Conservation (phyloP, 2,329 filamentous ascomycete genomes). For the Ascochyta viciae-villosae region DNA sequence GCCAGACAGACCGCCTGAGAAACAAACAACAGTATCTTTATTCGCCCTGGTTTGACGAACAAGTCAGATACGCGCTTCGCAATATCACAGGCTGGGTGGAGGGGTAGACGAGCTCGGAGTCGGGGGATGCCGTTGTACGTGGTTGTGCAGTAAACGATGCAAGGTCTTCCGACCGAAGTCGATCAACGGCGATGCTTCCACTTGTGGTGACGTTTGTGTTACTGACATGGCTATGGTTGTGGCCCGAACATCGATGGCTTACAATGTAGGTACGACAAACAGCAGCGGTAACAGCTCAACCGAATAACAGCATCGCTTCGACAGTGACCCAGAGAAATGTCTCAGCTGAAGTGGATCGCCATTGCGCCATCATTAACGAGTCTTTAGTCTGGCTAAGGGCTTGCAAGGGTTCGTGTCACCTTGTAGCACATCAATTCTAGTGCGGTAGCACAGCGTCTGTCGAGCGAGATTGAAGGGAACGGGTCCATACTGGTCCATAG, state of each 20-base stretch:
- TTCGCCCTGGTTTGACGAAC: slow-evolving; percentile 24
- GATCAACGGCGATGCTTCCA: slow-evolving; percentile 20
- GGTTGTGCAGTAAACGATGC: slow-evolving; percentile 30
- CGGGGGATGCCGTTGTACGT: slow-evolving; percentile 23
- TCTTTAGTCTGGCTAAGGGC: background rate
- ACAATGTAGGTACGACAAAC: slow-evolving; percentile 3
- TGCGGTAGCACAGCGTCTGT: slow-evolving; percentile 28
- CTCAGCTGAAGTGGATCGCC: slow-evolving; percentile 6
- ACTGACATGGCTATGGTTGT: slow-evolving; percentile 5
- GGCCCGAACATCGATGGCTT: background rate
- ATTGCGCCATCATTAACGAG: slow-evolving; percentile 3
- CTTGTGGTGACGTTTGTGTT: slow-evolving; percentile 19
- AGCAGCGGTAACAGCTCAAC: background rate
- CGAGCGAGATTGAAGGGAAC: slow-evolving; percentile 23
- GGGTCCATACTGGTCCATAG: background rate
- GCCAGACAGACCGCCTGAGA: slow-evolving; percentile 14
- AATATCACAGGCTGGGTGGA: slow-evolving; percentile 23
- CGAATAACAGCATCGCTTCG: slow-evolving; percentile 5
- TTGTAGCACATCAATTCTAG: slow-evolving; percentile 27
- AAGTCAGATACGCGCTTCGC: slow-evolving; percentile 19
- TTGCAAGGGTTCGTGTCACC: slow-evolving; percentile 14
- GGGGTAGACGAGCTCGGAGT: slow-evolving; percentile 19
- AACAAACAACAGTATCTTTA: slow-evolving; percentile 26
- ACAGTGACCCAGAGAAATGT: slow-evolving; percentile 2
- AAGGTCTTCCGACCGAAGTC: slow-evolving; percentile 22